Percentiles rank a stretch among this genome's conserved stretches.
Conservation (phyloP, 2,329 filamentous ascomycete species). For the Colletotrichum noveboracense region DNA sequence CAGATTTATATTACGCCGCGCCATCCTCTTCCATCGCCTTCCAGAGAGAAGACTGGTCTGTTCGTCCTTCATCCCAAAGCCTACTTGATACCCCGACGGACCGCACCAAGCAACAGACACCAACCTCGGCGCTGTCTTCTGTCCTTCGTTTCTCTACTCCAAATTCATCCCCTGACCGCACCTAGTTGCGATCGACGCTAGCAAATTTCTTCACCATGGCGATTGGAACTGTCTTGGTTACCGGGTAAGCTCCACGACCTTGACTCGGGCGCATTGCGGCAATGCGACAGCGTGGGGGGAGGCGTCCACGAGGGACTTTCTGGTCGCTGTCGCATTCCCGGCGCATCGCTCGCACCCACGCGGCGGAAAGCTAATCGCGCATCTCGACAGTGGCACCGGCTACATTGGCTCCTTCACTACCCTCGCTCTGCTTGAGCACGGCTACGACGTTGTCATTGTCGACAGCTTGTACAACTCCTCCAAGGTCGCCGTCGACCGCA, state of each 20-base stretch:
- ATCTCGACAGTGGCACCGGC: conserved; percentile 79
- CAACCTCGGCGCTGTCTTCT: background rate
- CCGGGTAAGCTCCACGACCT: conserved; percentile 69
- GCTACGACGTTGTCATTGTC: conserved; percentile 94
- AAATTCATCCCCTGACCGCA: conserved; percentile 1
- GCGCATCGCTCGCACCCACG: background rate
- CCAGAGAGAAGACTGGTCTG: background rate
- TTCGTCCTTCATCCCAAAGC: background rate
- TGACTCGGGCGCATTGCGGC: background rate
- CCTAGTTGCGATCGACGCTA: conserved; percentile 3
- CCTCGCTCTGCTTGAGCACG: conserved; percentile 88
- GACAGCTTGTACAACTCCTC: conserved; percentile 99
- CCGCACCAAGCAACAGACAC: background rate
- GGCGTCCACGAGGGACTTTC: background rate
- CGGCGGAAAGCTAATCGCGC: conserved; percentile 2
- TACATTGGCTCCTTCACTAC: conserved; percentile 99
- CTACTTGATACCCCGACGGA: conserved; percentile 21
- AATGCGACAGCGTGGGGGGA: background rate
- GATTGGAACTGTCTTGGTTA: conserved; percentile 87
- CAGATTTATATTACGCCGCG: conserved; percentile 7
- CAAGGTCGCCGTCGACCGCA: conserved; percentile 87
- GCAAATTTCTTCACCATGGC: conserved; percentile 60
- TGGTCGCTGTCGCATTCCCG: background rate
- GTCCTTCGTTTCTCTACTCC: background rate
- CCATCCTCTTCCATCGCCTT: background rate